Conservation (phyloP, 495 filamentous ascomycete genomes). For the Trichoderma erinaceum region DNA sequence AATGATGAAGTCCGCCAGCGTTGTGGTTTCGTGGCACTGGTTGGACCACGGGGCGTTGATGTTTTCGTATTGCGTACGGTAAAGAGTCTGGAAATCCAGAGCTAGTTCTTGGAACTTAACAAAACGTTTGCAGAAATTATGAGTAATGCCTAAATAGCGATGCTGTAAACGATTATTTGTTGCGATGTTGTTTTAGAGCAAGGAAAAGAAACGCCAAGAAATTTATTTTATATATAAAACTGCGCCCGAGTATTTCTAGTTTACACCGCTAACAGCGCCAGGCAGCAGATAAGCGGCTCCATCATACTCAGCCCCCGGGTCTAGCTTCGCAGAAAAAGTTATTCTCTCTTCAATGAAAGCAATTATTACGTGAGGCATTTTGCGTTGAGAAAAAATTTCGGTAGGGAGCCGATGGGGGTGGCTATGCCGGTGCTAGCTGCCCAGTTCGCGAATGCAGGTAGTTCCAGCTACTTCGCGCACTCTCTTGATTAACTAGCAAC, state of each 20-base stretch:
- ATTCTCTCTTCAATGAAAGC: not conserved
- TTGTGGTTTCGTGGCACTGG: not conserved
- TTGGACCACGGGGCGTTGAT: not conserved
- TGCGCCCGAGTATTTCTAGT: not conserved
- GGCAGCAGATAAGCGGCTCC: not conserved
- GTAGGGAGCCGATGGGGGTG: conserved; percentile 1
- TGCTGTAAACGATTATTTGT: not conserved
- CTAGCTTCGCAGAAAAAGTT: not conserved
- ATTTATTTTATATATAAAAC: not conserved
- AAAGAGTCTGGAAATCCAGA: not conserved
- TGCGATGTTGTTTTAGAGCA: not conserved
- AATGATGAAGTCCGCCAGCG: not conserved
- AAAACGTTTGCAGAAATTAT: not conserved
- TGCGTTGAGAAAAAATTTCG: not conserved
- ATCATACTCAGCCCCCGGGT: not conserved
- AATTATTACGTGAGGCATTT: conserved; percentile 6
- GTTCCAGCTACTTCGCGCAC: not conserved
- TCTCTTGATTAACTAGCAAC: not conserved
- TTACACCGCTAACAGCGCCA: not conserved
- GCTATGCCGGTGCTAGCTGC: not conserved
- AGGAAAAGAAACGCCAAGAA: not conserved
- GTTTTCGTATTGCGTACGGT: not conserved
- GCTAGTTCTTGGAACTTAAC: not conserved
- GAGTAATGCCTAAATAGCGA: not conserved
- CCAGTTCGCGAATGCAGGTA: not conserved